A percentile compares a stretch with the other conserved stretches of the same genome.
phyloP scores from a whole-genome alignment of 345 rosid genomes.

The Aquilaria malaccensis region DNA sequence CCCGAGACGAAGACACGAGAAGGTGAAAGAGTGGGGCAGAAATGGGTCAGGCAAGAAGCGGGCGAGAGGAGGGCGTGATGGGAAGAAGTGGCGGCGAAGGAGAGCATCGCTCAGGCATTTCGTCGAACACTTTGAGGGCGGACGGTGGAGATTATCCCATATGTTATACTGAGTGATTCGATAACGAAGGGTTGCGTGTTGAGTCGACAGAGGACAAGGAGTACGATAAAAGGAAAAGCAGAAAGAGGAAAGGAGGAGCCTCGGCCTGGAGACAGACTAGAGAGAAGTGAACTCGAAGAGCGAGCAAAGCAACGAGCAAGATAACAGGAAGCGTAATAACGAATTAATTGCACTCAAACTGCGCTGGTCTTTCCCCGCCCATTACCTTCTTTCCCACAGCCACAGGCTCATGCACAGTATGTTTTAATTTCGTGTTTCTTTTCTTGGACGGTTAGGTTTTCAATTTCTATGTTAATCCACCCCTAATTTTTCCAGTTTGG shows the following conservation, averaged over 20 bases:
- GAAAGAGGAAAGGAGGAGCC: background rate
- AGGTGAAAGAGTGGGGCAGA: constrained; percentile 16
- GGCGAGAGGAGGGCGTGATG: constrained; percentile 18
- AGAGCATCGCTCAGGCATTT: constrained; percentile 92
- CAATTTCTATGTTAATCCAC: too few relatives aligned
- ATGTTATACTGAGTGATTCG: too few relatives aligned
- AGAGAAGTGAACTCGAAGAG: background rate
- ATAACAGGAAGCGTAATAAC: background rate
- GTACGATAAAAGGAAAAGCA: background rate
- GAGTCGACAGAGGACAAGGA: background rate
- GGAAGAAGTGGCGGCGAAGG: constrained; percentile 32
- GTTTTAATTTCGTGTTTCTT: too few relatives aligned
- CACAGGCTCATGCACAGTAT: too few relatives aligned
- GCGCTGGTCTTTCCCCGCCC: too few relatives aligned
- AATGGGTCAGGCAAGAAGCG: constrained; percentile 19
- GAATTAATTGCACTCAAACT: too few relatives aligned
- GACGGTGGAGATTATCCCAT: too few relatives aligned
- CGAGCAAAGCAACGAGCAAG: constrained; percentile 59
- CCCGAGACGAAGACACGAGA: constrained; percentile 12
- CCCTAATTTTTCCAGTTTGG: too few relatives aligned
- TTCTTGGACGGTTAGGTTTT: too few relatives aligned
- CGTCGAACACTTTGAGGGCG: constrained; percentile 42
- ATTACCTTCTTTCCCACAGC: too few relatives aligned
- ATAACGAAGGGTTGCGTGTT: too few relatives aligned
- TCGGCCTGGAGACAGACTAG: too few relatives aligned